A percentile compares a stretch with the other conserved stretches of the same genome.
phyloP scores from a whole-genome alignment of 305 asterid genomes.

The Andrographis paniculata region DNA sequence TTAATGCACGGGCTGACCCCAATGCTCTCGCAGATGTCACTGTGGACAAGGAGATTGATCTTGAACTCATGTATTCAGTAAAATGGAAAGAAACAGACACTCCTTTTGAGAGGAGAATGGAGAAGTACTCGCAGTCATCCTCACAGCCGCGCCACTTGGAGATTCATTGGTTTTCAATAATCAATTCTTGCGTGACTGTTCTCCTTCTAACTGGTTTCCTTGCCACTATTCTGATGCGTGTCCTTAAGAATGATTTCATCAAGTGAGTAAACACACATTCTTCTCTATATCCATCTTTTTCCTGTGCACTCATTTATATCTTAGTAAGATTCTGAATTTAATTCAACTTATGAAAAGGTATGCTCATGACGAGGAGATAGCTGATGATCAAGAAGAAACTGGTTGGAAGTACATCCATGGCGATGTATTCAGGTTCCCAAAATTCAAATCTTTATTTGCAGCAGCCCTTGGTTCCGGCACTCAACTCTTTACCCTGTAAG shows the following conservation, averaged over 20 bases:
- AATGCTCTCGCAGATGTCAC: conserved; percentile 64
- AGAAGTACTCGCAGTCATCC: conserved; percentile 65
- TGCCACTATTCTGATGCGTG: conserved; percentile 73
- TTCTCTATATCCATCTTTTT: background rate
- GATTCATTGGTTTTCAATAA: conserved; percentile 79
- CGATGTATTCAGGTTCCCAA: conserved; percentile 73
- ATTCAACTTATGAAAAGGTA: conserved; percentile 29
- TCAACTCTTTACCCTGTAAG: conserved; percentile 70
- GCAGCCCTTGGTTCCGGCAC: conserved; percentile 77
- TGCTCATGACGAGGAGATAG: conserved; percentile 66
- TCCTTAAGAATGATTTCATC: conserved; percentile 71
- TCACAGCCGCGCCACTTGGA: conserved; percentile 71
- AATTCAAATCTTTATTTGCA: conserved; percentile 55
- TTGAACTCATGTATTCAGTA: conserved; percentile 55
- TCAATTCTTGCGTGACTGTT: conserved; percentile 80
- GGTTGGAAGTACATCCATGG: conserved; percentile 87
- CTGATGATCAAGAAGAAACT: conserved; percentile 72
- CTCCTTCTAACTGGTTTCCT: conserved; percentile 78
- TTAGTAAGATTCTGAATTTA: background rate
- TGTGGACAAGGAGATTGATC: conserved; percentile 64
- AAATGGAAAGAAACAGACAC: conserved; percentile 68
- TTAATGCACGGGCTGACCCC: conserved; percentile 68
- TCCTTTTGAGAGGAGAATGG: conserved; percentile 73
- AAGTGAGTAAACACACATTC: conserved; percentile 34
- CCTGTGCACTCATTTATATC: background rate